Percentiles rank a stretch among this genome's conserved stretches.
phyloP scores from a whole-genome alignment of 1,284 basidiomycete species.

The Ceratobasidium sp. region DNA sequence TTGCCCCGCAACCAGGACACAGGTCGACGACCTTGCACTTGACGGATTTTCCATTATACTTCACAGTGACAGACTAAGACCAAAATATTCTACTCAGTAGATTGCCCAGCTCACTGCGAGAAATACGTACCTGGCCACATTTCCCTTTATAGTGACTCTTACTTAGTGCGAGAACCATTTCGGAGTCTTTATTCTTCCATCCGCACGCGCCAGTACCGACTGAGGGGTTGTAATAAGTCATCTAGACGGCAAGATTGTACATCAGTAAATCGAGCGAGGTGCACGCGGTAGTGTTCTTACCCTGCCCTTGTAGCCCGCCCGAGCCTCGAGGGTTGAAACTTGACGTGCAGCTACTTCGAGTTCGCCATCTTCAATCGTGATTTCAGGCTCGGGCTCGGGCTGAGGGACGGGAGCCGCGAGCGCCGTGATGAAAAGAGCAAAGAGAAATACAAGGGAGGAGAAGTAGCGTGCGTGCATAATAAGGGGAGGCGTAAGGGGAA shows the following conservation, averaged over 20 bases:
- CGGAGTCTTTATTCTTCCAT: conserved; percentile 18
- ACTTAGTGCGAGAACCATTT: conserved; percentile 28
- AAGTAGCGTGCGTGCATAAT: conserved; percentile 28
- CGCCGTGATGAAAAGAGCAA: background rate
- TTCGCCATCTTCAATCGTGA: background rate
- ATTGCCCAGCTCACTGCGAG: background rate
- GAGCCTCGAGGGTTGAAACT: conserved; percentile 17
- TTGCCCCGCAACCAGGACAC: background rate
- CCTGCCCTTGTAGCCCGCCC: background rate
- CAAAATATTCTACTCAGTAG: background rate
- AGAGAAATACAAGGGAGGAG: conserved; percentile 9
- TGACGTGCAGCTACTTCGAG: background rate
- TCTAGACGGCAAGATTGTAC: background rate
- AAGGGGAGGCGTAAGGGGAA: conserved; percentile 7
- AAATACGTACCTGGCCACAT: conserved; percentile 25
- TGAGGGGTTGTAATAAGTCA: conserved; percentile 17
- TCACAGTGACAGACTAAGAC: conserved; percentile 26
- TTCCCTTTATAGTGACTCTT: background rate
- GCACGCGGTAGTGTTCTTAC: background rate
- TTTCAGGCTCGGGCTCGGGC: background rate
- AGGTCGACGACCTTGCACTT: conserved; percentile 29
- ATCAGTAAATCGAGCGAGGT: background rate
- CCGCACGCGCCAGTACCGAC: conserved; percentile 16
- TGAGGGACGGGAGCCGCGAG: conserved; percentile 11
- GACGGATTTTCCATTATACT: conserved; percentile 22